Conservation (phyloP, 352 stramenopile genomes). For the Phytophthora rubi region DNA sequence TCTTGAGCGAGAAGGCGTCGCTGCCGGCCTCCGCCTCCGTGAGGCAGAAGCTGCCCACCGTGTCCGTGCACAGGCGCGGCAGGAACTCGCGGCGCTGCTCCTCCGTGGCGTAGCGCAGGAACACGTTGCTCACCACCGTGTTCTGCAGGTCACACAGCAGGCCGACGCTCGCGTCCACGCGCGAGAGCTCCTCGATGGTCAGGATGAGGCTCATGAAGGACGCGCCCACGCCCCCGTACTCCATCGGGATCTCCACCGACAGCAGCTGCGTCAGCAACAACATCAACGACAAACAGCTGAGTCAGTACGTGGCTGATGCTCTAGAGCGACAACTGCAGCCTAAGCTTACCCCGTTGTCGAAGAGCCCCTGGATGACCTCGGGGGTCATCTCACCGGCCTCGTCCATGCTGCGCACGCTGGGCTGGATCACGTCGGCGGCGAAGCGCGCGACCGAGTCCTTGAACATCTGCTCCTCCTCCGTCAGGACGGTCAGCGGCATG, state of each 20-base stretch:
- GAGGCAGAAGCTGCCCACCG: constrained; percentile 94
- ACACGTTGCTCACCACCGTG: constrained; percentile 95
- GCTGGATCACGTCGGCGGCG: constrained; percentile 79
- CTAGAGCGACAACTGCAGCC: neutral
- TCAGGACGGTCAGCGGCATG: constrained; percentile 68
- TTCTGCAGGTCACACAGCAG: constrained; percentile 96
- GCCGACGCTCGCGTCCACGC: constrained; percentile 94
- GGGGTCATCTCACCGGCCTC: constrained; percentile 87
- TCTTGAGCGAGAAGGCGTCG: constrained; percentile 96
- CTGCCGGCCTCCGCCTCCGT: constrained; percentile 93
- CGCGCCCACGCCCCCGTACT: constrained; percentile 92
- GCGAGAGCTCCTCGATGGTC: constrained; percentile 96
- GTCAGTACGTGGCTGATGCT: neutral
- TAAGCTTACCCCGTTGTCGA: constrained; percentile 79
- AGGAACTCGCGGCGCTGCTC: constrained; percentile 87
- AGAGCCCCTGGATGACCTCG: constrained; percentile 90
- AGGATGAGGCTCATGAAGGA: constrained; percentile 95
- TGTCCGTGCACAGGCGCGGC: constrained; percentile 67
- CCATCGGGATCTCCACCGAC: constrained; percentile 94
- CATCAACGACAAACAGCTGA: too few species aligned
- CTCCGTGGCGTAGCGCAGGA: constrained; percentile 75
- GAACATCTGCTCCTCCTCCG: constrained; percentile 84
- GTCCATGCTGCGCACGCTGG: constrained; percentile 93
- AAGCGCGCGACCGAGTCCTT: constrained; percentile 88
- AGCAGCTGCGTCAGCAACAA: constrained; percentile 65